These are phyloP conservation scores for Hanseniaspora hatyaiensis DNA, from an alignment of 805 yeast genomes.

Conservation along the genomic window DNA sequence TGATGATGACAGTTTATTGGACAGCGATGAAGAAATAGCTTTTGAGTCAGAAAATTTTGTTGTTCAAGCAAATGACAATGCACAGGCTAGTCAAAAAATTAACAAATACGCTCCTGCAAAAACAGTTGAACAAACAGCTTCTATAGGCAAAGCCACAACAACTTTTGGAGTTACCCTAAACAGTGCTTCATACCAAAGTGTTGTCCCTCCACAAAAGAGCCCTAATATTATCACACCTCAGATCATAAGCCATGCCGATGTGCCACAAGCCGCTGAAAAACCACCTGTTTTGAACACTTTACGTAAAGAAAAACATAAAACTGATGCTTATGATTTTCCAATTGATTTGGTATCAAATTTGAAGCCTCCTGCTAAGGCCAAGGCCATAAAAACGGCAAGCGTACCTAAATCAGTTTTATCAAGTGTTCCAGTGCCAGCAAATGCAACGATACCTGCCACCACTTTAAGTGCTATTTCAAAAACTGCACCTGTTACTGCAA, in stretches of 20 bases:
- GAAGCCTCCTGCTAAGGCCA: constrained; percentile 30
- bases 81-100: neutral
- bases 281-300: constrained; percentile 29
- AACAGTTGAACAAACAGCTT: neutral
- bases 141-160: neutral
- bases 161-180: neutral
- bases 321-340: constrained; percentile 74
- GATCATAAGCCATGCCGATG: constrained; percentile 19
- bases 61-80: neutral
- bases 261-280: too few relatives aligned
- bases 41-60: neutral
- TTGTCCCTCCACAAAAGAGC: neutral
- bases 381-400: constrained; percentile 29
- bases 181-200: neutral
- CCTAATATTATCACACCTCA: constrained; percentile 3
- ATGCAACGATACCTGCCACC: neutral
- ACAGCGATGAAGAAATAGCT: constrained; percentile 25
- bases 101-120: constrained; percentile 17
- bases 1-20: constrained; percentile 27
- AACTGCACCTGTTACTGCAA: constrained; percentile 17
- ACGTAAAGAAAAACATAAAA: constrained; percentile 42
- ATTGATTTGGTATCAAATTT: constrained; percentile 36
- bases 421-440: constrained; percentile 16
- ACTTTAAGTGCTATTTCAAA: neutral
- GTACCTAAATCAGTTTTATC: constrained; percentile 15